Evolutionary conservation across 192 early-diverging fungal genomes (phyloP).

Genomic region (Linnemannia exigua): DNA sequence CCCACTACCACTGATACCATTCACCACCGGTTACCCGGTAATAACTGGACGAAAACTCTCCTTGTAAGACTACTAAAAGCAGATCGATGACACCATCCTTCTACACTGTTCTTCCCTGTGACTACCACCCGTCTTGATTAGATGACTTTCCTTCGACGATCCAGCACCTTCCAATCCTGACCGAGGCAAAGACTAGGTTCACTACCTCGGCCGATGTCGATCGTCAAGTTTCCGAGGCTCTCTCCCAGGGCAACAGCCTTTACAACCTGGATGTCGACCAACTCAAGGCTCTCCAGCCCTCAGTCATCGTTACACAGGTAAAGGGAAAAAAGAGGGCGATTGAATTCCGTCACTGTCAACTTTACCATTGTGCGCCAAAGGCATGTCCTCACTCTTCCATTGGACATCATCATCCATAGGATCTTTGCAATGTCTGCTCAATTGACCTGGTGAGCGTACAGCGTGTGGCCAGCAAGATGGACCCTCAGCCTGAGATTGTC

Average conservation of each 20-base stretch:
- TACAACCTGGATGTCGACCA: constrained; percentile 61
- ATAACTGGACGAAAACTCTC: too few species aligned
- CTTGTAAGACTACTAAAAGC: not conserved
- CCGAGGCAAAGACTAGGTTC: constrained; percentile 60
- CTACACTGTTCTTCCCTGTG: not conserved
- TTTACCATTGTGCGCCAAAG: not conserved
- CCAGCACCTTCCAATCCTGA: constrained; percentile 60
- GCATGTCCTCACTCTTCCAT: not conserved
- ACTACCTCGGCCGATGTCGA: constrained; percentile 67
- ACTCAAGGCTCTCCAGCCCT: constrained; percentile 58
- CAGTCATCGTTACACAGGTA: constrained; percentile 67
- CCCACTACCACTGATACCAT: not conserved
- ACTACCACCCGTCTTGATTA: constrained; percentile 23
- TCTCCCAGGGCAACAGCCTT: constrained; percentile 60
- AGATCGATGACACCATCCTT: not conserved
- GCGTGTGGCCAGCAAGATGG: constrained; percentile 61
- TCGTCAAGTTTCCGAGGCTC: constrained; percentile 62
- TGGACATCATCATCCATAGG: constrained; percentile 29
- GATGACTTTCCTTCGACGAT: constrained; percentile 64
- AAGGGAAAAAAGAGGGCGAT: not conserved
- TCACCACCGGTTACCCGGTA: not conserved
- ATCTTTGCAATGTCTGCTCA: constrained; percentile 67
- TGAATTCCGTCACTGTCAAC: not conserved
- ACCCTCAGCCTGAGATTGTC: constrained; percentile 57
- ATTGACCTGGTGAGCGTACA: constrained; percentile 67